Evolutionary conservation across 108 stramenopile genomes (phyloP).

Genomic region (Aureococcus anophagefferens): DNA sequence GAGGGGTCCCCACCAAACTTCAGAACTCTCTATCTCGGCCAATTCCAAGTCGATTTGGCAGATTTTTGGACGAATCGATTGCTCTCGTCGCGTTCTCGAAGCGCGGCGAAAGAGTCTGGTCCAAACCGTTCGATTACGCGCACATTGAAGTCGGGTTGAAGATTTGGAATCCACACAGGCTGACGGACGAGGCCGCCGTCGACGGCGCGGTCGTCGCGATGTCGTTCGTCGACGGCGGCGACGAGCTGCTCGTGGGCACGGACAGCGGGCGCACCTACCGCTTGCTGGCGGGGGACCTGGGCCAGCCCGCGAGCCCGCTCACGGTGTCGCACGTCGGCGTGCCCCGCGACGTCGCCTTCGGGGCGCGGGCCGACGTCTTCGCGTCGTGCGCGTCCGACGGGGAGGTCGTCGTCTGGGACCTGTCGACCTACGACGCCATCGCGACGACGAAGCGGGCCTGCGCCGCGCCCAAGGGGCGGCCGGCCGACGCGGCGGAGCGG

Average conservation of each 20-base stretch:
- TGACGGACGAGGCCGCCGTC: slow-evolving; percentile 13
- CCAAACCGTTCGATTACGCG: no score
- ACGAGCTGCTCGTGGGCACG: not conserved
- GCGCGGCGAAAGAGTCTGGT: no score
- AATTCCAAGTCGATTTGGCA: no score
- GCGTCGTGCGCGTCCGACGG: slow-evolving; percentile 33
- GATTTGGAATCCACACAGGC: no score
- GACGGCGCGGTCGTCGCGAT: slow-evolving; percentile 27
- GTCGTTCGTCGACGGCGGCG: slow-evolving; percentile 11
- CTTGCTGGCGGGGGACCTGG: not conserved
- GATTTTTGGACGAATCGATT: no score
- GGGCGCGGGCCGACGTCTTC: slow-evolving; percentile 19
- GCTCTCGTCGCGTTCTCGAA: no score
- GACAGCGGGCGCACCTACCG: not conserved
- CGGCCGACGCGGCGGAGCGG: no score
- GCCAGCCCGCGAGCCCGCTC: not conserved
- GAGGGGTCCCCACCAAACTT: no score
- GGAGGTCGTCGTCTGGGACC: slow-evolving; percentile 35
- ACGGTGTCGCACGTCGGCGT: slow-evolving; percentile 11
- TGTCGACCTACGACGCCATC: slow-evolving; percentile 25
- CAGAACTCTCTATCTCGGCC: no score
- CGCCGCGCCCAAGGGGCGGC: no score
- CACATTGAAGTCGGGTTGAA: no score
- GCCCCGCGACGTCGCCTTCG: slow-evolving; percentile 23
- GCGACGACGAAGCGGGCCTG: not conserved